Evolutionary conservation across 805 yeast genomes (phyloP).

Genomic region (Ogataea pignaliae): DNA sequence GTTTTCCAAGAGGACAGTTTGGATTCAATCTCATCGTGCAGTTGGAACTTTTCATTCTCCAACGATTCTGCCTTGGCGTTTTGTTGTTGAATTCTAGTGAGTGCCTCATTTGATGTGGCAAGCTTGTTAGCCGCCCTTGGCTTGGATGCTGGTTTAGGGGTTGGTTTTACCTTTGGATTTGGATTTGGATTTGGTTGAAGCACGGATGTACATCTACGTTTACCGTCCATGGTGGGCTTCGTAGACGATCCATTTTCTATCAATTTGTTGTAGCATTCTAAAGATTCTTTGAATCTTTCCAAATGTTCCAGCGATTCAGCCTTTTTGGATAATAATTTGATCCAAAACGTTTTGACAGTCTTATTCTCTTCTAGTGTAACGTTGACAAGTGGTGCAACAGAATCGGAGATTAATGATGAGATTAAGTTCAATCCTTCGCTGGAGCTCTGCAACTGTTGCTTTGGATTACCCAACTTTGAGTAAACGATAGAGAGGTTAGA

Average conservation of each 20-base stretch:
- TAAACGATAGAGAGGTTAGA: slow-evolving; percentile 73
- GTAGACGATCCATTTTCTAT: slow-evolving; percentile 66
- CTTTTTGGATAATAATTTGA: slow-evolving; percentile 59
- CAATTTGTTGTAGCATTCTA: slow-evolving; percentile 54
- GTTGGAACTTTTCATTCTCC: slow-evolving; percentile 54
- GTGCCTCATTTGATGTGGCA: slow-evolving; percentile 33
- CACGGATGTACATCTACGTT: slow-evolving; percentile 66
- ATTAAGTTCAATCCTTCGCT: slow-evolving; percentile 43
- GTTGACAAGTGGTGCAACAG: slow-evolving; percentile 9
- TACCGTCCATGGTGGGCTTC: slow-evolving; percentile 70
- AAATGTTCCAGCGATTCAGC: slow-evolving; percentile 84
- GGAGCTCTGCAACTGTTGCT: slow-evolving; percentile 42
- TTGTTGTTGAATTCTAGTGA: slow-evolving; percentile 46
- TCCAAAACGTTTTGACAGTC: slow-evolving; percentile 63
- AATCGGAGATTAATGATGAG: slow-evolving; percentile 27
- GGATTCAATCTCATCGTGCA: slow-evolving; percentile 59
- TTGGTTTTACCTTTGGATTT: slow-evolving; percentile 39
- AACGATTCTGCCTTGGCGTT: slow-evolving; percentile 39
- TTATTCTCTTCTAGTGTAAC: slow-evolving; percentile 45
- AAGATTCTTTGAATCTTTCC: slow-evolving; percentile 66
- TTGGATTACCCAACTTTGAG: slow-evolving; percentile 67
- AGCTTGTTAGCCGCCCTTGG: slow-evolving; percentile 12
- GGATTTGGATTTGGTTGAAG: slow-evolving; percentile 51
- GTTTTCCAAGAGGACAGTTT: slow-evolving; percentile 58
- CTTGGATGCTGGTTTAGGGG: slow-evolving; percentile 5